These are phyloP conservation scores for Botrytis fragariae DNA, from an alignment of 2,329 filamentous ascomycete genomes.

Conservation along the genomic window DNA sequence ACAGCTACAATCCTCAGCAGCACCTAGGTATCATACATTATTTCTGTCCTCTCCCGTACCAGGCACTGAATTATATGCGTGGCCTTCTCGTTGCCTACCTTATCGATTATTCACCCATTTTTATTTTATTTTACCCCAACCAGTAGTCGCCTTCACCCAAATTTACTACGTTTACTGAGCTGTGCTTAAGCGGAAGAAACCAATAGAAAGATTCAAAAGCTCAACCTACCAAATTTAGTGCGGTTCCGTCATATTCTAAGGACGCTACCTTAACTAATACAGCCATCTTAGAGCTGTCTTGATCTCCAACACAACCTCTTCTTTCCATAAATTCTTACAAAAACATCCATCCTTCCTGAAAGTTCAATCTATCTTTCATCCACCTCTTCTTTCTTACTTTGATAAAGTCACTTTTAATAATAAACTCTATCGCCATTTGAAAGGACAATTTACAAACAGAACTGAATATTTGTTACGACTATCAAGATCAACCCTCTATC, in stretches of 20 bases:
- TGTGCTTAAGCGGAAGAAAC: conserved; percentile 17
- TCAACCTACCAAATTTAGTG: conserved; percentile 8
- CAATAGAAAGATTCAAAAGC: conserved; percentile 15
- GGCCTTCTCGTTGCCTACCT: conserved; percentile 14
- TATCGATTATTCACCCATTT: neutral
- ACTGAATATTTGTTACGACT: conserved; percentile 7
- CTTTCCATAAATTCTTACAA: neutral
- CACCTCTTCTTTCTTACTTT: conserved; percentile 1
- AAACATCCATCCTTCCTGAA: conserved; percentile 4
- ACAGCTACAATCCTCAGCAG: no score
- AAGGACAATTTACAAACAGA: neutral
- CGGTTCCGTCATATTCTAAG: conserved; percentile 20
- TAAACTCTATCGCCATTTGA: neutral
- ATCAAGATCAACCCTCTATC: conserved; percentile 41
- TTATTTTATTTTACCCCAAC: neutral
- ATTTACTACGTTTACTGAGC: neutral
- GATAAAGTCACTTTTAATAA: neutral
- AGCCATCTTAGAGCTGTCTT: conserved; percentile 14
- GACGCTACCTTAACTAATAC: conserved; percentile 16
- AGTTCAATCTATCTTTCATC: neutral
- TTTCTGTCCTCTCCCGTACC: neutral
- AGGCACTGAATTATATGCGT: conserved; percentile 6
- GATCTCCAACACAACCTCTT: conserved; percentile 18
- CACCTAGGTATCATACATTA: no score
- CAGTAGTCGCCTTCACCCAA: neutral